These are phyloP conservation scores for Alternaria incomplexa DNA, from an alignment of 2,329 filamentous ascomycete genomes.

Conservation along the genomic window DNA sequence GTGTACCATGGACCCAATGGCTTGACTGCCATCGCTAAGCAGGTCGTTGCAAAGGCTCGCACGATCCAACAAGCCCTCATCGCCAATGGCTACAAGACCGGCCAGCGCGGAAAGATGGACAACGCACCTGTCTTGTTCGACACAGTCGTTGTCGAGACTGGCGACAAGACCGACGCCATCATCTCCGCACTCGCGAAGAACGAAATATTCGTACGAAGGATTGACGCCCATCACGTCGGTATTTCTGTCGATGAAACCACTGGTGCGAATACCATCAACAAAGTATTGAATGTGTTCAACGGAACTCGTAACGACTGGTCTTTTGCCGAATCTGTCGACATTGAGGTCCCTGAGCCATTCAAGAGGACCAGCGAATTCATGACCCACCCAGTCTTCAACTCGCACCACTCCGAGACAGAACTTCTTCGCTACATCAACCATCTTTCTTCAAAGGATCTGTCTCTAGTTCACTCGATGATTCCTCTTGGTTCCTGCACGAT, in stretches of 20 bases:
- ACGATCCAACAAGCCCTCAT: conserved; percentile 70
- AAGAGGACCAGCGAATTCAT: conserved; percentile 77
- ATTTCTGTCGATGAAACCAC: conserved; percentile 82
- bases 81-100: conserved; percentile 68
- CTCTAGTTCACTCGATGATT: conserved; percentile 96
- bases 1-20: conserved; percentile 90
- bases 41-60: conserved; percentile 73
- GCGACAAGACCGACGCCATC: conserved; percentile 59
- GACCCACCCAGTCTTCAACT: conserved; percentile 93
- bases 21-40: conserved; percentile 81
- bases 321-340: conserved; percentile 20
- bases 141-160: conserved; percentile 71
- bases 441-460: conserved; percentile 91
- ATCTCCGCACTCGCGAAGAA: conserved; percentile 58
- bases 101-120: conserved; percentile 62
- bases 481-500: conserved; percentile 96
- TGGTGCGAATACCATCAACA: conserved; percentile 60
- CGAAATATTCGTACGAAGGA: conserved; percentile 66
- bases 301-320: conserved; percentile 44
- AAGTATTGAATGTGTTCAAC: conserved; percentile 65
- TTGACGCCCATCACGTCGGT: conserved; percentile 67
- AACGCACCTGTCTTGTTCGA: conserved; percentile 74
- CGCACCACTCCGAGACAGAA: conserved; percentile 92
- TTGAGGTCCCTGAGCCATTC: conserved; percentile 60
- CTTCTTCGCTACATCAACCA: conserved; percentile 92